Base-by-base conservation (phyloP, 345 rosid species). In the Orychophragmus violaceus region DNA sequence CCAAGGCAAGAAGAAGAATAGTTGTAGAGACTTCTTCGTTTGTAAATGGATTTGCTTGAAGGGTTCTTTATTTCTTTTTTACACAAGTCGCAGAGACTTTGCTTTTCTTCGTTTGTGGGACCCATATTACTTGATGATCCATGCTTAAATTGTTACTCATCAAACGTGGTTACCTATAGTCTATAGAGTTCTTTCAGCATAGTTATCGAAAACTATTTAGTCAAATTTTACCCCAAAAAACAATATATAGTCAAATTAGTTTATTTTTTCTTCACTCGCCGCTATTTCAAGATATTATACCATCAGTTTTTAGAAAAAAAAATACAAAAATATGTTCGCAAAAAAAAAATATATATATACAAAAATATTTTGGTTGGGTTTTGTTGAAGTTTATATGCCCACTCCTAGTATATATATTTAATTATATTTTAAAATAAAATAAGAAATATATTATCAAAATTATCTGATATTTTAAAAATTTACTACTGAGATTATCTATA, bases 1-100 rank as follows among this genome's bases (percentile, higher is more conserved):
- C 14, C 4, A 64, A 70, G 48, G 82, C 86, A 29, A 70, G 75
- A 56, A 70, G 74, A 29, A 70, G 83, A 52, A 53, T 75, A 61
- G 75, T 56, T n/a, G 30, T 42, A 27, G 39, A 51, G 52, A 65
- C 58, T 61, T 70, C 48, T 61, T 71, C 37, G 19, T 35, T 14
- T 48, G 59, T 27, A 5, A 12, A 25, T 48, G 64, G 45, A 54
- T 9, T 33, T 5, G 58, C 64, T 54, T 71, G 58, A 71, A 30
- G 24, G 3, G n/a, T 18, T 18, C 50, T 36, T 69, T 12, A 9
- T 42, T 33, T 32, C 11, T 5, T 54, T 39, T 33, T 33, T 17
- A 54, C 13, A 22, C 33, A 29, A 52, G 14, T 44, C 55, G 22
- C 27, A 17, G 30, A 23, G 54, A 23, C 23, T 51, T 51, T 25